Evolutionary conservation across 495 filamentous ascomycete genomes (phyloP).

Genomic region (Hyaloscypha hepaticicola): DNA sequence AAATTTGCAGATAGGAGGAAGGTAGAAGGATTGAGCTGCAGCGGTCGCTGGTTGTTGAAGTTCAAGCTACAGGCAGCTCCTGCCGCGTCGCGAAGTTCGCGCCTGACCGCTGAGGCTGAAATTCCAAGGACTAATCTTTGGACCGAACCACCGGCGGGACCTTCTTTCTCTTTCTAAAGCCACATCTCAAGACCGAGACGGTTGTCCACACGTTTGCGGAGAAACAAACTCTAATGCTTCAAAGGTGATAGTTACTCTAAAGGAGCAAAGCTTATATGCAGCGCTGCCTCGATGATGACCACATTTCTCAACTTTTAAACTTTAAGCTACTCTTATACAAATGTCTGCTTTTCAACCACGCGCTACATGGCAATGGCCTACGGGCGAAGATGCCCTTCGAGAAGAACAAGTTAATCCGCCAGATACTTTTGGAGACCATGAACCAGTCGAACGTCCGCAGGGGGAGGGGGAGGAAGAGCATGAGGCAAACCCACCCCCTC

Average conservation of each 20-base stretch:
- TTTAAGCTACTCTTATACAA: constrained; percentile 3
- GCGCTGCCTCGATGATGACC: constrained; percentile 21
- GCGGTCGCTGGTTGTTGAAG: constrained; percentile 11
- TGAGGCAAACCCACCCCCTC: constrained; percentile 33
- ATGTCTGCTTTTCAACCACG: constrained; percentile 14
- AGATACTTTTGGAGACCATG: constrained; percentile 8
- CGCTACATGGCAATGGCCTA: constrained; percentile 21
- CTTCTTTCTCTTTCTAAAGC: constrained; percentile 23
- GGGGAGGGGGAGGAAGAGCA: constrained; percentile 9
- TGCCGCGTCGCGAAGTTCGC: constrained; percentile 21
- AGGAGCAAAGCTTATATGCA: constrained; percentile 11
- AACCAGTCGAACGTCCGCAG: constrained; percentile 1
- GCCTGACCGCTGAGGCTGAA: constrained; percentile 4
- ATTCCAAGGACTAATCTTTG: neutral
- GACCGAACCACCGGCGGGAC: neutral
- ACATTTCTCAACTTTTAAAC: constrained; percentile 5
- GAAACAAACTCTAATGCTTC: neutral
- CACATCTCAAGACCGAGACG: constrained; percentile 19
- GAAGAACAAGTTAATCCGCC: constrained; percentile 4
- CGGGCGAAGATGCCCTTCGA: neutral
- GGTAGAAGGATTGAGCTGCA: constrained; percentile 25
- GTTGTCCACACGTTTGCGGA: neutral
- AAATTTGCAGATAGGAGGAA: constrained; percentile 1
- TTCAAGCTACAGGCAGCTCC: constrained; percentile 27
- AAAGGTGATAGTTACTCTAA: constrained; percentile 7